These are phyloP conservation scores for Chlorella vulgaris DNA, from an alignment of 139 green algal genomes.

Conservation along the genomic window DNA sequence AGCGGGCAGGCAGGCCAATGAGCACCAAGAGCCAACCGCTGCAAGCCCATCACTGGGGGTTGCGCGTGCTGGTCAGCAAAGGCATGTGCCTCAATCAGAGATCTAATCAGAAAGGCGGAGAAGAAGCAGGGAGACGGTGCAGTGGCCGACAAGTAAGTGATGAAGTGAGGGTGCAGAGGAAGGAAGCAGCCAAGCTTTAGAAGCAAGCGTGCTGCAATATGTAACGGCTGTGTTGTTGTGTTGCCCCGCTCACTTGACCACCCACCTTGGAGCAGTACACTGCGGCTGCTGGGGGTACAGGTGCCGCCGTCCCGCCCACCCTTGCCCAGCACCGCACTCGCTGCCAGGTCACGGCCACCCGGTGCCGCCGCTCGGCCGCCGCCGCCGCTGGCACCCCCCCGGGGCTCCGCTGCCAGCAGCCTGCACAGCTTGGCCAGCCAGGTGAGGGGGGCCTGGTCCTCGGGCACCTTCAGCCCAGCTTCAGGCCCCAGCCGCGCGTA, in stretches of 20 bases:
- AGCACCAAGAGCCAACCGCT: background rate
- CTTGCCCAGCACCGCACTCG: slow-evolving; percentile 17
- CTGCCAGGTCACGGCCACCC: background rate
- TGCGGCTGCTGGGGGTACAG: background rate
- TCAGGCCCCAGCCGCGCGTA: slow-evolving; percentile 23
- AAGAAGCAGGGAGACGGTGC: no score
- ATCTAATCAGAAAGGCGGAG: no score
- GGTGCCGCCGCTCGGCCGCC: background rate
- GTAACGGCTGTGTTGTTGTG: no score
- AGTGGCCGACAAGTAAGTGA: no score
- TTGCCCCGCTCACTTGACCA: no score
- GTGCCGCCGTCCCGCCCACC: background rate
- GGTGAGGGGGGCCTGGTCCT: slow-evolving; percentile 49
- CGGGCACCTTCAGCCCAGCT: slow-evolving; percentile 47
- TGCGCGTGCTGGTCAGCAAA: no score
- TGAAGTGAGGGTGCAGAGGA: no score
- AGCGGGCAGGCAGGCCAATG: no score
- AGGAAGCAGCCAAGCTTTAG: no score
- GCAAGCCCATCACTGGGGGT: no score
- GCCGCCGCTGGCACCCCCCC: slow-evolving; percentile 11
- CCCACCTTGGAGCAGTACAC: background rate
- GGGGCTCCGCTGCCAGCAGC: slow-evolving; percentile 43
- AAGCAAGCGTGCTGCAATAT: no score
- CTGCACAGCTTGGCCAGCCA: slow-evolving; percentile 61
- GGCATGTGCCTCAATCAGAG: no score